A percentile compares a stretch with the other conserved stretches of the same genome.
phyloP scores from a whole-genome alignment of 192 early-diverging fungal species.

The Mortierella alpina region DNA sequence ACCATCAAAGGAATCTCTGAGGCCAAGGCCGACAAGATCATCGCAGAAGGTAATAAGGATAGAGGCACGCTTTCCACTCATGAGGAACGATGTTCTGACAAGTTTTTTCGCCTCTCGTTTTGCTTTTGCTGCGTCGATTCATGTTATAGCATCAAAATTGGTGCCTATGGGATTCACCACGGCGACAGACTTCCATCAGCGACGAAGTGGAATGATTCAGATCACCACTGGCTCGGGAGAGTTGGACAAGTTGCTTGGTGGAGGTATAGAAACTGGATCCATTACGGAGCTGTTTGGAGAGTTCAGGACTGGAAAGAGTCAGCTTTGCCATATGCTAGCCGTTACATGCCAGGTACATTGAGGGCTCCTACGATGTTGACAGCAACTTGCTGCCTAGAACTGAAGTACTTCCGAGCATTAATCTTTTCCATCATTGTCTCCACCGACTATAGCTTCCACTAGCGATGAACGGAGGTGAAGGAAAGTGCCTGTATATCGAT shows the following conservation, averaged over 20 bases:
- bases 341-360: conserved; percentile 97
- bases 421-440: conserved; percentile 8
- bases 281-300: conserved; percentile 99
- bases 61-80: background rate
- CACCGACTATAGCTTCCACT: conserved; percentile 69
- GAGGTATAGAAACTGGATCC: conserved; percentile 94
- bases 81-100: background rate
- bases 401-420: background rate
- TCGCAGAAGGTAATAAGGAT: conserved; percentile 76
- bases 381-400: background rate
- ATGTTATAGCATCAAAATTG: conserved; percentile 79
- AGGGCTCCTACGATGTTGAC: background rate
- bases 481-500: conserved; percentile 96
- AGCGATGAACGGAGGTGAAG: conserved; percentile 91
- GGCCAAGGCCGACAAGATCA: conserved; percentile 94
- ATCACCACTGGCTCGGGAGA: conserved; percentile 93
- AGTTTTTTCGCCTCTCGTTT: background rate
- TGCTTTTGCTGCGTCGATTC: too few relatives aligned
- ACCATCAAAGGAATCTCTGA: conserved; percentile 96
- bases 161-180: conserved; percentile 97
- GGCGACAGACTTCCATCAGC: conserved; percentile 89
- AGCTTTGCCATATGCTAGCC: conserved; percentile 94
- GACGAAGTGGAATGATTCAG: conserved; percentile 81
- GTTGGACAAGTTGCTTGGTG: conserved; percentile 92
- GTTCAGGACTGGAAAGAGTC: conserved; percentile 98